Evolutionary conservation across 148 eudicot genomes (phyloP).

Genomic region (Nyssa sinensis): DNA sequence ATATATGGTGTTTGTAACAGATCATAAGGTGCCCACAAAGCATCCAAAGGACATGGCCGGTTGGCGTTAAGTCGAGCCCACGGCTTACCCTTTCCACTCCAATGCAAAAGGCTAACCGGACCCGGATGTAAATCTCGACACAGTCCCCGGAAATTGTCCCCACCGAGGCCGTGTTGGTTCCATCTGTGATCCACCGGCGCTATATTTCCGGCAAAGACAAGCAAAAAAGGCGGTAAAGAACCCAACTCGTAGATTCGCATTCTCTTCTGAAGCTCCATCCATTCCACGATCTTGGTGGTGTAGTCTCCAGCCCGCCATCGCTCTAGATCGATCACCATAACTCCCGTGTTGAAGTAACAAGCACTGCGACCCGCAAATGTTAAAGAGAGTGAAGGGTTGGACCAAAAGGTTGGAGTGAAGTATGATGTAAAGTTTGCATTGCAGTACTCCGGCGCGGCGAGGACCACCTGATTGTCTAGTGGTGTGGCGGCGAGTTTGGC

Average conservation of each 20-base stretch:
- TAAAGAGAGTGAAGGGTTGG: conserved; percentile 65
- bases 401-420: conserved; percentile 82
- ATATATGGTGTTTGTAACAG: conserved; percentile 39
- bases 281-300: conserved; percentile 69
- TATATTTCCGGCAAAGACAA: conserved; percentile 85
- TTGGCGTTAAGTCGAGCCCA: conserved; percentile 75
- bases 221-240: conserved; percentile 79
- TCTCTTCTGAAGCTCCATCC: conserved; percentile 96
- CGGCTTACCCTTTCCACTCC: conserved; percentile 97
- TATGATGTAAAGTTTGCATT: conserved; percentile 63
- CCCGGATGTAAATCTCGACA: conserved; percentile 88
- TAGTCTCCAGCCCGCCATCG: conserved; percentile 71
- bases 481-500: conserved; percentile 50
- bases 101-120: conserved; percentile 88
- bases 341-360: conserved; percentile 89
- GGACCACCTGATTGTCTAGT: conserved; percentile 38
- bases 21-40: conserved; percentile 92
- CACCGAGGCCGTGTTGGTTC: conserved; percentile 98
- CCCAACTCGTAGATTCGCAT: conserved; percentile 89
- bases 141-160: conserved; percentile 77
- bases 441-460: conserved; percentile 86
- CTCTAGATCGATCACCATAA: conserved; percentile 78
- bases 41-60: conserved; percentile 81
- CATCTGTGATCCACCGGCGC: conserved; percentile 85
- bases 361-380: conserved; percentile 58